These are phyloP conservation scores for Tulasnella sp. DNA, from an alignment of 768 basidiomycete genomes.

Conservation along the genomic window DNA sequence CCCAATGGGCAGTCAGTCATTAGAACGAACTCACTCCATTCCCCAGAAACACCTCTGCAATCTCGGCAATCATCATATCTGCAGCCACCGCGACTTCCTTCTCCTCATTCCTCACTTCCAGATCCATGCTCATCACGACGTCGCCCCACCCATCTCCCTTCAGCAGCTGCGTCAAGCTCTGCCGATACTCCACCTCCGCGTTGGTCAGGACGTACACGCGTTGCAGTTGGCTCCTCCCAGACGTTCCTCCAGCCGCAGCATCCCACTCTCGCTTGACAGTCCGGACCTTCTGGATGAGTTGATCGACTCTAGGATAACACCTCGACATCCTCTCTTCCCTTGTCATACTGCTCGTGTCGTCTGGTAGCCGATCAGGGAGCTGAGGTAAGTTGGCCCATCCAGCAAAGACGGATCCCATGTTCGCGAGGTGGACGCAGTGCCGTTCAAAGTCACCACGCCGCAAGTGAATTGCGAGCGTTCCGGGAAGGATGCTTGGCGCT, in stretches of 20 bases:
- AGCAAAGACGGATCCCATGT: constrained; percentile 37
- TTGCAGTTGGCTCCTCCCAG: constrained; percentile 25
- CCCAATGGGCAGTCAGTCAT: too few relatives aligned
- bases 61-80: constrained; percentile 50
- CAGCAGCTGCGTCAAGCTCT: constrained; percentile 31
- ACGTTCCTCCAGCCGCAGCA: constrained; percentile 19
- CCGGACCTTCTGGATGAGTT: constrained; percentile 34
- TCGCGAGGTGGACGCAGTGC: constrained; percentile 42
- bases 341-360: constrained; percentile 28
- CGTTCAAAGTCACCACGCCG: constrained; percentile 47
- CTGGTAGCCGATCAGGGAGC: constrained; percentile 35
- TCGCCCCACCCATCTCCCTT: constrained; percentile 42
- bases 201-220: constrained; percentile 44
- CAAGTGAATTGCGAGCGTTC: constrained; percentile 44
- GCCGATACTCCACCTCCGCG: constrained; percentile 37
- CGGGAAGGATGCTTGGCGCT: constrained; percentile 28
- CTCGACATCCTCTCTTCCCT: constrained; percentile 32
- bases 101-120: constrained; percentile 37
- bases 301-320: constrained; percentile 35
- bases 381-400: constrained; percentile 39
- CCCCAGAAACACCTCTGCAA: constrained; percentile 49
- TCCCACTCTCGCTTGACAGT: constrained; percentile 30
- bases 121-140: constrained; percentile 34
- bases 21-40: constrained; percentile 54
- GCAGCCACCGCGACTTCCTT: constrained; percentile 41